These are phyloP conservation scores for Suillus alpinus DNA, from an alignment of 768 basidiomycete species.

Conservation along the genomic window DNA sequence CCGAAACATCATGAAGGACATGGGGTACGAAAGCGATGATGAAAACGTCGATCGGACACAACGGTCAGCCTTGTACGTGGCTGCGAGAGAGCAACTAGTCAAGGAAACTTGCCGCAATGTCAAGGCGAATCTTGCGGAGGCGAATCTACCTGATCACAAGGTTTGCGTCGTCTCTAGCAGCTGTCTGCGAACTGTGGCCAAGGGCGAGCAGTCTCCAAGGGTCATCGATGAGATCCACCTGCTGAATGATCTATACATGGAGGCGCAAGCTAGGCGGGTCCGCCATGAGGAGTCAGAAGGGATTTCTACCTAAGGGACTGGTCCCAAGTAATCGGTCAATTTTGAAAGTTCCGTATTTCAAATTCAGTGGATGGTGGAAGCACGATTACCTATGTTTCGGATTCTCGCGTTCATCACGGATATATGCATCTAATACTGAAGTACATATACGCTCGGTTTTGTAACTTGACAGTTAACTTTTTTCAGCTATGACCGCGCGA, in stretches of 20 bases:
- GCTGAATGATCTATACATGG: constrained; percentile 9
- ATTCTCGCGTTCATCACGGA: neutral
- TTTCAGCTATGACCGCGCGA: neutral
- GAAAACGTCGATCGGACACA: constrained; percentile 5
- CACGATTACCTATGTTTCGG: neutral
- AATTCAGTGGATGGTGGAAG: neutral
- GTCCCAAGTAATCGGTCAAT: neutral
- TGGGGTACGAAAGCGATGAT: constrained; percentile 7
- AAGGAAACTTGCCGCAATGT: constrained; percentile 14
- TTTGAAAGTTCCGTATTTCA: neutral
- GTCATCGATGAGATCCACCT: constrained; percentile 14
- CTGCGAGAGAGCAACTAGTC: constrained; percentile 17
- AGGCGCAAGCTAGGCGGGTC: constrained; percentile 9
- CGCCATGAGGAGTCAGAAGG: neutral
- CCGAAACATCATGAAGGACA: constrained; percentile 8
- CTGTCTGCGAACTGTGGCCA: constrained; percentile 9
- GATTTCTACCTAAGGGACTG: neutral
- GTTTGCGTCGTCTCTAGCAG: constrained; percentile 20
- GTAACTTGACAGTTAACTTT: neutral
- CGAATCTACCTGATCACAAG: constrained; percentile 16
- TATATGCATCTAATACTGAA: neutral
- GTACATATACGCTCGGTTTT: neutral
- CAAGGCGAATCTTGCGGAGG: constrained; percentile 10
- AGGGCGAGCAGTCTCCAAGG: constrained; percentile 1
- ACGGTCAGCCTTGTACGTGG: constrained; percentile 6